Conservation (phyloP, 495 filamentous ascomycete species). For the Pyronema domesticum region DNA sequence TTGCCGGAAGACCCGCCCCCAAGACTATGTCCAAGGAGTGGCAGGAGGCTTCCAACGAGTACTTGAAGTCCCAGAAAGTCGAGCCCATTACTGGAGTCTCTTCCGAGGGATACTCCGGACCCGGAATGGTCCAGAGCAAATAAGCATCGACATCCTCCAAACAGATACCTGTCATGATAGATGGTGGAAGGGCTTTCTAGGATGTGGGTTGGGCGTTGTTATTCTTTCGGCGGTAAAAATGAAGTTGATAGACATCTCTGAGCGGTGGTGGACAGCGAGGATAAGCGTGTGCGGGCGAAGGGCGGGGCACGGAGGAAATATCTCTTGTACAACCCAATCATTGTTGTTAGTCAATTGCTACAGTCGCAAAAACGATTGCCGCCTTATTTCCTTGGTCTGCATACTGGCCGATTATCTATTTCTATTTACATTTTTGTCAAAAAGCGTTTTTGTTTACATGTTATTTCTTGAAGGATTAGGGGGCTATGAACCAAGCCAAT, state of each 20-base stretch:
- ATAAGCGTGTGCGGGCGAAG: background rate
- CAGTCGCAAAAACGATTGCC: constrained; percentile 11
- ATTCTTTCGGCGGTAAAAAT: background rate
- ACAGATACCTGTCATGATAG: constrained; percentile 4
- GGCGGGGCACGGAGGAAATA: constrained; percentile 4
- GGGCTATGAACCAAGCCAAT: too few relatives aligned
- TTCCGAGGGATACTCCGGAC: constrained; percentile 60
- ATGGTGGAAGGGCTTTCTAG: background rate
- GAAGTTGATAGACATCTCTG: constrained; percentile 13
- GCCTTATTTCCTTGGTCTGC: background rate
- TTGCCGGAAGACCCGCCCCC: constrained; percentile 49
- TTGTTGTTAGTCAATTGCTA: constrained; percentile 7
- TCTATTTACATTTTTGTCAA: background rate
- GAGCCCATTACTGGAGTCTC: constrained; percentile 82
- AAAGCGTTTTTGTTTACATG: background rate
- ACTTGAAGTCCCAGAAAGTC: constrained; percentile 74
- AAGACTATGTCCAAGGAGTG: constrained; percentile 88
- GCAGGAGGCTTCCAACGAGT: constrained; percentile 83
- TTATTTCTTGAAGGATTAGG: background rate
- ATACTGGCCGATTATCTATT: background rate
- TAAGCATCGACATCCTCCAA: constrained; percentile 6
- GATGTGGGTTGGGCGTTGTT: background rate
- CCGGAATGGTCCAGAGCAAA: constrained; percentile 53
- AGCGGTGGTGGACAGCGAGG: background rate
- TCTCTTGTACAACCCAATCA: constrained; percentile 5